Conservation (phyloP, 176 grass and related monocot genomes). For the Triticum monococcum region DNA sequence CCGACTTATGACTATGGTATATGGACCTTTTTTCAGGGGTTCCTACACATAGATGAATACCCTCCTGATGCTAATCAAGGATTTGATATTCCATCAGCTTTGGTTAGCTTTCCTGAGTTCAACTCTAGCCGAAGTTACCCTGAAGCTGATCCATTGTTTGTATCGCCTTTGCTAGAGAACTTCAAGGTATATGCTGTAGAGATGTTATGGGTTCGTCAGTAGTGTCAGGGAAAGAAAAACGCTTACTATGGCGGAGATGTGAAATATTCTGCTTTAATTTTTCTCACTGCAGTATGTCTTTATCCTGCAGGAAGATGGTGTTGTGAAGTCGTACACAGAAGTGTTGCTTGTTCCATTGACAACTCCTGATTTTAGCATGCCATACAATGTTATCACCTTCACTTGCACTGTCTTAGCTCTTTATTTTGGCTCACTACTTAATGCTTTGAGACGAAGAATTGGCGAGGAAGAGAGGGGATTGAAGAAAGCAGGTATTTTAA, state of each 20-base stretch:
- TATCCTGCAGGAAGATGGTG: constrained; percentile 63
- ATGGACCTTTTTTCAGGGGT: constrained; percentile 62
- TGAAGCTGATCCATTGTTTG: constrained; percentile 29
- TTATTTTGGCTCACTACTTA: constrained; percentile 95
- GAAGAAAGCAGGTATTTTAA: constrained; percentile 59
- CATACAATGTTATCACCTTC: constrained; percentile 99
- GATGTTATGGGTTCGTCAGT: neutral
- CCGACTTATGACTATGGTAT: constrained; percentile 14
- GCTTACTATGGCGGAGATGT: neutral
- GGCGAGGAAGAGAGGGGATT: constrained; percentile 82
- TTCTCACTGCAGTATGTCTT: constrained; percentile 4
- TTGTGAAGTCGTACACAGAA: constrained; percentile 92
- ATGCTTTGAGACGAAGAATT: constrained; percentile 81
- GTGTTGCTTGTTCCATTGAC: constrained; percentile 94
- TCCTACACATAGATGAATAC: constrained; percentile 97
- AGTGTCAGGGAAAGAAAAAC: neutral
- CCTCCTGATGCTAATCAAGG: constrained; percentile 99
- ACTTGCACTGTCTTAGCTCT: constrained; percentile 95
- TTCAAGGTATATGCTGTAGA: constrained; percentile 58
- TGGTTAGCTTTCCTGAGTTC: constrained; percentile 91
- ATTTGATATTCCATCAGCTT: constrained; percentile 98
- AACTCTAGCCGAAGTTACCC: constrained; percentile 69
- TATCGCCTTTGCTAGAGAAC: constrained; percentile 64
- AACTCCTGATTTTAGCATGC: constrained; percentile 99
- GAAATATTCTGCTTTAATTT: neutral